A percentile compares a stretch with the other conserved stretches of the same genome.
Conservation (phyloP, 108 stramenopile genomes). For the Craspedostauros australis region DNA sequence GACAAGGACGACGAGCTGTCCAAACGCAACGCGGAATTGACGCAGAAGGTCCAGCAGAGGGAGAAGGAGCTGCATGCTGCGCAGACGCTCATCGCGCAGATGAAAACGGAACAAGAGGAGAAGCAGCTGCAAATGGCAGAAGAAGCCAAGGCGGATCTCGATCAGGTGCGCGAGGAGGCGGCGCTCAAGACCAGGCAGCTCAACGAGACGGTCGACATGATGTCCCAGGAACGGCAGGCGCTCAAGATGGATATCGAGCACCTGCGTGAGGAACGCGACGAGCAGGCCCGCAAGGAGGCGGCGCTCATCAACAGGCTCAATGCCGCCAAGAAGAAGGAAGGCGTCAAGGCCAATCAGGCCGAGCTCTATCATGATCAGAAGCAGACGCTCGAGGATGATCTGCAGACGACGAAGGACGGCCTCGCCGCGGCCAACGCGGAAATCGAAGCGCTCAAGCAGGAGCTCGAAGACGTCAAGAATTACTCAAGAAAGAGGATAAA, state of each 20-base stretch:
- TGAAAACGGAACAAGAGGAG: slow-evolving; percentile 12
- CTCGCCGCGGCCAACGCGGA: slow-evolving; percentile 24
- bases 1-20: too few relatives aligned
- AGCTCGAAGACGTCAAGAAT: slow-evolving; percentile 42
- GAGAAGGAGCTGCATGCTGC: slow-evolving; percentile 16
- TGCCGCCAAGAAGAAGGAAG: slow-evolving; percentile 72
- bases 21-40: too few relatives aligned
- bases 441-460: slow-evolving; percentile 15
- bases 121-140: slow-evolving; percentile 27
- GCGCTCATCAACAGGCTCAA: slow-evolving; percentile 62
- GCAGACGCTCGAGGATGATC: slow-evolving; percentile 32
- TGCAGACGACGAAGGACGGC: slow-evolving; percentile 31
- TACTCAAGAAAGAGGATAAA: slow-evolving; percentile 52
- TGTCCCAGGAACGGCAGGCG: slow-evolving; percentile 5
- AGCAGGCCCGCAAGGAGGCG: slow-evolving; percentile 59
- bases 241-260: slow-evolving; percentile 18
- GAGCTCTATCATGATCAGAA: slow-evolving; percentile 57
- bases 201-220: background rate
- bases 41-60: too few relatives aligned
- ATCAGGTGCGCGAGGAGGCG: background rate
- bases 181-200: slow-evolving; percentile 11
- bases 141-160: slow-evolving; percentile 17
- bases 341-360: slow-evolving; percentile 48
- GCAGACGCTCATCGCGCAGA: slow-evolving; percentile 15
- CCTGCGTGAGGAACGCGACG: slow-evolving; percentile 52